Evolutionary conservation across 2,329 filamentous ascomycete genomes (phyloP), one percentile per base, ranked within the genome.

Genomic region (Torrubiella hemipterigena): DNA sequence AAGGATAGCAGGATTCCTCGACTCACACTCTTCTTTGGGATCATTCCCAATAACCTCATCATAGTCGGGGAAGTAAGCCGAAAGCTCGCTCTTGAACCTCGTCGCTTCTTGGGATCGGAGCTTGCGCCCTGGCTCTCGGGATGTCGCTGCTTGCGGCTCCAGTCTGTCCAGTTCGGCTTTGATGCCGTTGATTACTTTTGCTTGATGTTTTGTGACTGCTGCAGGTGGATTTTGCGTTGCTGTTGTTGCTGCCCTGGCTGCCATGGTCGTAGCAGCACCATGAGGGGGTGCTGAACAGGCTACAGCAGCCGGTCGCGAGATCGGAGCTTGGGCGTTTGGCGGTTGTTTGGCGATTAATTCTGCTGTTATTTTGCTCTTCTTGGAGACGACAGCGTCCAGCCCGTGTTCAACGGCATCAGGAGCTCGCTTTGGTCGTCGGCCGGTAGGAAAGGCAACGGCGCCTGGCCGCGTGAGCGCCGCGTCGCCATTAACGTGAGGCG

Each of bases 31-130:
- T 56, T 87, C 79, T 45, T 80, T 80, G 23, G 77, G 73, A 40
- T 84, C 78, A 50, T 93, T 83, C 39, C 83, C 86, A 58, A 96
- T 85, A 42, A 95, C 73, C 51, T 93, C 84, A 56, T 95, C 87
- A 55, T 94, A 96, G 48, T 93, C 87, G 31, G 82, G 77, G 49
- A 96, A 95, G 58, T 94, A 96, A 29, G 76, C 72, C 22, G 86
- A 79, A 38, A 96, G 67, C 50, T 95, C 87, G 57, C 86, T 95
- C 66, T 93, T 94, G 58, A 86, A 79, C 44, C 84, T 71, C 31
- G 79, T 79, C 9, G 80, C 81, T 46, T 93, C 85, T 47, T 93
- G 82, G 31, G 85, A 93, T 39, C 89, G 74, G 51, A 95, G 63
- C 50, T 85, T 89, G 47, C 71, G 69, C 41, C 87, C 80, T 43